Conservation (phyloP, 495 filamentous ascomycete species). For the Trichoderma virens region DNA sequence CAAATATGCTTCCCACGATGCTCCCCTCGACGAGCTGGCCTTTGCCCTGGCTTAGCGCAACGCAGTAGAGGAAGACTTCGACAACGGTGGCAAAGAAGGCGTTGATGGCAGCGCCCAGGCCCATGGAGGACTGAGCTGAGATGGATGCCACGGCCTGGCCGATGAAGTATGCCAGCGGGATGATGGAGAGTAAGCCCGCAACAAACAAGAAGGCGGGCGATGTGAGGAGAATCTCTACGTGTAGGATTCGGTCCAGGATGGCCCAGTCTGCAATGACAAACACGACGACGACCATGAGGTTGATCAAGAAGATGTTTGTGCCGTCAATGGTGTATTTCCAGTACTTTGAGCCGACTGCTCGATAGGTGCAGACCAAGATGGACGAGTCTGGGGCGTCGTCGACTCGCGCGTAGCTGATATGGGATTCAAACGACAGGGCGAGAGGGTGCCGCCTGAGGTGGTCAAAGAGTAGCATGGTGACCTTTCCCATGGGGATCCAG, state of each 20-base stretch:
- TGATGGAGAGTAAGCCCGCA: slow-evolving; percentile 80
- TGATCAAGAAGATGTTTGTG: slow-evolving; percentile 98
- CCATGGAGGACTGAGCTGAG: slow-evolving; percentile 98
- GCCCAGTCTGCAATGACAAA: slow-evolving; percentile 93
- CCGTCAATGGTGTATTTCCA: slow-evolving; percentile 99
- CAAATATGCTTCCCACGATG: slow-evolving; percentile 95
- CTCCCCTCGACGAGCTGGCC: slow-evolving; percentile 89
- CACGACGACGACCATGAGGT: slow-evolving; percentile 79
- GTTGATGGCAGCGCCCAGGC: slow-evolving; percentile 95
- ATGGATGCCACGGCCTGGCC: slow-evolving; percentile 99
- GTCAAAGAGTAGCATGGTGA: slow-evolving; percentile 80
- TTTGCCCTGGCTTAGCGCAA: slow-evolving; percentile 90
- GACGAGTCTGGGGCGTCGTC: slow-evolving; percentile 66
- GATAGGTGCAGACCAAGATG: slow-evolving; percentile 93
- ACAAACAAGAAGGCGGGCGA: slow-evolving; percentile 78
- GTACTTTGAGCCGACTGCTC: slow-evolving; percentile 87
- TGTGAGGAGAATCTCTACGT: slow-evolving; percentile 62
- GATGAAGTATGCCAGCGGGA: slow-evolving; percentile 98
- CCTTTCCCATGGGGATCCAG: slow-evolving; percentile 97
- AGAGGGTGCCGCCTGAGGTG: slow-evolving; percentile 91
- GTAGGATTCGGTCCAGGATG: slow-evolving; percentile 59
- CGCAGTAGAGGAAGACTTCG: slow-evolving; percentile 96
- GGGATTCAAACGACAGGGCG: slow-evolving; percentile 86
- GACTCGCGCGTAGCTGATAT: slow-evolving; percentile 61
- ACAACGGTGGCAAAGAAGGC: slow-evolving; percentile 99